Percentiles rank a stretch among this genome's conserved stretches.
phyloP scores from a whole-genome alignment of 306 rosid genomes.

The Pyrus betulifolia region DNA sequence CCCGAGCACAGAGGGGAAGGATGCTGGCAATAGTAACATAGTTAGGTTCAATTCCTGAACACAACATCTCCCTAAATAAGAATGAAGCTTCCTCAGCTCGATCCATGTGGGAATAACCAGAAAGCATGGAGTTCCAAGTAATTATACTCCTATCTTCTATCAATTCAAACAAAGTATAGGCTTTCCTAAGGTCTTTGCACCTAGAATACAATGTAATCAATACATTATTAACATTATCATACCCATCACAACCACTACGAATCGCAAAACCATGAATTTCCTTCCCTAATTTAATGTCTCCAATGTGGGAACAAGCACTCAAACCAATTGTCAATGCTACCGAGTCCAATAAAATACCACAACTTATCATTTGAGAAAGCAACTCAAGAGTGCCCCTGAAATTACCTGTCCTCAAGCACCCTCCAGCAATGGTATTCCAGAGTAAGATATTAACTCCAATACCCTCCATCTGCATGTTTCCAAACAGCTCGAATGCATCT shows the following conservation, averaged over 20 bases:
- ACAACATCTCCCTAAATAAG: slow-evolving; percentile 70
- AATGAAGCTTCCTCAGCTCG: slow-evolving; percentile 60
- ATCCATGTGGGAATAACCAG: slow-evolving; percentile 60
- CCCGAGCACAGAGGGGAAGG: slow-evolving; percentile 87
- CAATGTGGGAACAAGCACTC: slow-evolving; percentile 70
- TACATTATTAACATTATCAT: slow-evolving; percentile 52
- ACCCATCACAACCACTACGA: slow-evolving; percentile 33
- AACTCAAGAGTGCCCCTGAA: slow-evolving; percentile 43
- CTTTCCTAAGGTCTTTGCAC: slow-evolving; percentile 59
- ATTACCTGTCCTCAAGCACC: slow-evolving; percentile 43
- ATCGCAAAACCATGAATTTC: slow-evolving; percentile 76
- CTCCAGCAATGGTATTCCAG: slow-evolving; percentile 82
- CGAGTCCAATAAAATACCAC: slow-evolving; percentile 43
- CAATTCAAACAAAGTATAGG: slow-evolving; percentile 44
- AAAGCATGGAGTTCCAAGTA: slow-evolving; percentile 83
- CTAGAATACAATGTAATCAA: slow-evolving; percentile 90
- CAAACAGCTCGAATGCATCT: slow-evolving; percentile 60
- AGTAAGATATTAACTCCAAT: slow-evolving; percentile 44
- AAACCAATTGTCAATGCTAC: slow-evolving; percentile 61
- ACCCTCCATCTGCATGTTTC: slow-evolving; percentile 40
- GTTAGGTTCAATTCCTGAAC: slow-evolving; percentile 53
- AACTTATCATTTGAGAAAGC: slow-evolving; percentile 60
- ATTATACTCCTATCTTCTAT: slow-evolving; percentile 44
- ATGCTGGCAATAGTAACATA: slow-evolving; percentile 74
- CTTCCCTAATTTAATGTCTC: slow-evolving; percentile 61